Evolutionary conservation across 2,329 filamentous ascomycete species (phyloP), one percentile per base, ranked within the genome.

Genomic region (Ophiostoma populinum): DNA sequence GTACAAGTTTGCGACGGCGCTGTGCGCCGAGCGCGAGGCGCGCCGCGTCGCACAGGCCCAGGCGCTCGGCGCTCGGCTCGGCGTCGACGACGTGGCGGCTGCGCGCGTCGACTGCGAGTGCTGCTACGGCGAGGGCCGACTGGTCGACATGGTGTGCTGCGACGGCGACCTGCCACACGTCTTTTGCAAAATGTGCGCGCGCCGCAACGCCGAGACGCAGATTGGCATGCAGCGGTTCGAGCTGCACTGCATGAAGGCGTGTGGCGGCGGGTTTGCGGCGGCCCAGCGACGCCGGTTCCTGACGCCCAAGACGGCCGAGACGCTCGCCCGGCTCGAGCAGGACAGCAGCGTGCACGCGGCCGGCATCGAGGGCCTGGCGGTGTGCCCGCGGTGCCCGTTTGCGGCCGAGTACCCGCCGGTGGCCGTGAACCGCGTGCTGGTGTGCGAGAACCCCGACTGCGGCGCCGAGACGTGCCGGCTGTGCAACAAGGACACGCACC

Each of bases 311-410:
- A 58, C 73, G 0, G 58, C 67, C 20, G 56, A 63, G 3, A 76
- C 74, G 7, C 57, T 92, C 3, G 76, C 79, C 37, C 64, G 70
- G 16, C 65, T 86, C 34, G 77, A 86, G 49, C 74, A 80, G 50
- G 70, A 79, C 46, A 65, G 75, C 13, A 67, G 71, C 17, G 59
- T 92, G 25, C 67, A 70, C n/a, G 59, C 70, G 41, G 80, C 81
- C 1, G 70, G 65, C 0, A 65, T 92, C 24, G 72, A 83, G 26
- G 71, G 75, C 41, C 65, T 92, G 2, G 78, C 69, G 21, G 71
- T 67, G 21, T 92, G 83, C 44, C 81, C 82, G 0, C 90, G 85
- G 48, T 92, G 83, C 51, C 73, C 80, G 16, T 92, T 71, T 56
- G 81, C 80, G 27, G 79, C 74, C 22, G 77, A 83, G 40, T 80